Base-by-base conservation (phyloP, 108 stramenopile species). In the Pseudonitzschia multiseries region DNA sequence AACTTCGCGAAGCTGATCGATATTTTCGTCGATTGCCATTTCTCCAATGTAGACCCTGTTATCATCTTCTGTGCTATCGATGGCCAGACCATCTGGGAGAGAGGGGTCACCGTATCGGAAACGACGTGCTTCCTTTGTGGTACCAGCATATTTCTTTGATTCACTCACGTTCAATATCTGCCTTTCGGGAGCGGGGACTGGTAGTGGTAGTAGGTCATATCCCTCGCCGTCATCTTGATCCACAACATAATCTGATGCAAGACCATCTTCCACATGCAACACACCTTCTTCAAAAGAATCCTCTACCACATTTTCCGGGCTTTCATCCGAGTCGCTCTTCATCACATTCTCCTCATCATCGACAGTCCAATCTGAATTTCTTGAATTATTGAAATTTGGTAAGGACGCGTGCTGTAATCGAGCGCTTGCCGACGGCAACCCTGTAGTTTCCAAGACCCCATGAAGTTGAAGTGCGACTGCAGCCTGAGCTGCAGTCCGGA, bases 391-490 rank as follows among this genome's bases (percentile, higher is more conserved):
- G 75, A 91, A 92, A 43, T 68, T 83, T 8, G 93, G 93, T 26
- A 95, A 69, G 8, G 91, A 92, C 15, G 93, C 93, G 71, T 95
- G 93, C 61, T 95, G 93, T 61, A 95, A 76, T 42, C 84, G 87
- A 9, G 93, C 91, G 76, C 93, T 95, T 46, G 88, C 81, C 8
- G 93, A 89, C 71, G 78, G 84, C 40, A 91, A 63, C 0, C 93
- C 93, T 12, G 93, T 86, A 33, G 88, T 91, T 80, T 95, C 93
- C 65, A 95, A 71, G 57, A 95, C 84, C 22, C 93, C 91, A 64
- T 95, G 93, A n/a, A 95, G 84, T 69, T 89, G 84, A 29, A 95
- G 79, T 21, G 91, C 87, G 74, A 95, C 82, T 0, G 93, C 93
- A 68, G 88, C 89, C 51, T 92, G 93, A 26, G 93, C 93, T 20